Conservation (phyloP, 108 stramenopile genomes). For the Cylindrotheca fusiformis region DNA sequence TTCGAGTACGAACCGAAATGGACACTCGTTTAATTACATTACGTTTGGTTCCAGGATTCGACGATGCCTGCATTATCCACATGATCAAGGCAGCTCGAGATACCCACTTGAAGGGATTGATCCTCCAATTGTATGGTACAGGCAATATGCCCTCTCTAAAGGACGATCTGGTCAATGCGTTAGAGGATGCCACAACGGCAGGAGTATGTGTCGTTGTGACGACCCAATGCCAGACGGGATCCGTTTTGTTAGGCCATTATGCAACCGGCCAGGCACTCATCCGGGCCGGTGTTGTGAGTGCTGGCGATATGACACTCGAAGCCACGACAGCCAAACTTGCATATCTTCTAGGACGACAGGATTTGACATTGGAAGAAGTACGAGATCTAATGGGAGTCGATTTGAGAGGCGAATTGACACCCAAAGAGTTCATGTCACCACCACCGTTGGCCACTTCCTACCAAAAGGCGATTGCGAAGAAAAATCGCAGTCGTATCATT, state of each 20-base stretch:
- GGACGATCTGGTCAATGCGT: constrained; percentile 62
- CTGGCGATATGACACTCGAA: constrained; percentile 97
- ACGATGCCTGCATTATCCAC: constrained; percentile 70
- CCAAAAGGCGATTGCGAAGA: constrained; percentile 40
- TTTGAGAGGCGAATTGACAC: constrained; percentile 81
- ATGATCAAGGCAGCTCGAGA: constrained; percentile 49
- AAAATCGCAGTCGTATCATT: neutral
- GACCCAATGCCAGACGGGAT: constrained; percentile 91
- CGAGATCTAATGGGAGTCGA: constrained; percentile 63
- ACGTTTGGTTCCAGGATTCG: constrained; percentile 91
- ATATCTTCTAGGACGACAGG: constrained; percentile 85
- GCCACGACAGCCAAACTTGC: constrained; percentile 88
- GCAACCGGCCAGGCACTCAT: constrained; percentile 83
- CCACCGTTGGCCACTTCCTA: constrained; percentile 69
- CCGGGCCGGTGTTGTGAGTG: constrained; percentile 83
- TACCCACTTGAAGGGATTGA: constrained; percentile 59
- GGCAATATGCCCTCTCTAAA: constrained; percentile 90
- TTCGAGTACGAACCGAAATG: constrained; percentile 74
- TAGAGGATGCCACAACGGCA: constrained; percentile 60
- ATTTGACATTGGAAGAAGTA: constrained; percentile 55
- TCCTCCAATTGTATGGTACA: constrained; percentile 95
- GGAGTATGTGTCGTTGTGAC: constrained; percentile 87
- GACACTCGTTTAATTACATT: constrained; percentile 86
- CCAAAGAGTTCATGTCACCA: constrained; percentile 51
- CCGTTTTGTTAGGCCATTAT: constrained; percentile 89